Base-by-base conservation (phyloP, 148 eudicot genomes). In the Heliosperma pusillum region DNA sequence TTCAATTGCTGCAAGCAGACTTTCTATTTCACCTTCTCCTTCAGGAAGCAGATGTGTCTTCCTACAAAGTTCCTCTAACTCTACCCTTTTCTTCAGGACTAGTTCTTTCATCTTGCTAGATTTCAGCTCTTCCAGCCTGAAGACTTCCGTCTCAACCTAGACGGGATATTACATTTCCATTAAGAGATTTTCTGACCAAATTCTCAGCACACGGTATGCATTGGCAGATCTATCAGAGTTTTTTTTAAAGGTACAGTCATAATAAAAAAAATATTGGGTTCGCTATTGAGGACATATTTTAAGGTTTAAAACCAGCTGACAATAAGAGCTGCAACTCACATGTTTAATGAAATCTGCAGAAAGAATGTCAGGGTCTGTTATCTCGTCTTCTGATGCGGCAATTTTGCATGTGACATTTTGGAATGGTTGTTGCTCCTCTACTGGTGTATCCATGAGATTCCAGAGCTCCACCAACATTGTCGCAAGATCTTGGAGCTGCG, bases 61-160 rank as follows among this genome's bases (percentile, higher is more conserved):
- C 78, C 93, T 85, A 77, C 93, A 90, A 44, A 91, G 82, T 63
- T 87, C 92, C 68, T 92, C 98, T 22, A 94, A 83, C 85, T 94
- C 98, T 13, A 71, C 74, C 76, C 89, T 92, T 86, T 94, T 94
- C 79, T 92, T 92, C 79, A 90, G 73, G 53, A 90, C 98, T 77
- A 94, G 87, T 78, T 94, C 98, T 78, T 90, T 94, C 93, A 92
- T 85, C 85, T 89, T 92, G 83, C 98, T 94, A 36, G 88, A 81
- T 81, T 94, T 94, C 76, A 94, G 78, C 76, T 78, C 85, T 74
- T 91, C 97, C 82, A 91, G 72, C 69, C 97, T 80, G 17, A 81
- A 84, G 58, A 94, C 96, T 83, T 94, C 98, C 53, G 76, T 80
- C 72, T 84, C 90, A 79, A 90, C 91, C 98, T 94, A 79, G 73